Conservation (phyloP, 2,329 filamentous ascomycete species). For the Talaromyces sp. region DNA sequence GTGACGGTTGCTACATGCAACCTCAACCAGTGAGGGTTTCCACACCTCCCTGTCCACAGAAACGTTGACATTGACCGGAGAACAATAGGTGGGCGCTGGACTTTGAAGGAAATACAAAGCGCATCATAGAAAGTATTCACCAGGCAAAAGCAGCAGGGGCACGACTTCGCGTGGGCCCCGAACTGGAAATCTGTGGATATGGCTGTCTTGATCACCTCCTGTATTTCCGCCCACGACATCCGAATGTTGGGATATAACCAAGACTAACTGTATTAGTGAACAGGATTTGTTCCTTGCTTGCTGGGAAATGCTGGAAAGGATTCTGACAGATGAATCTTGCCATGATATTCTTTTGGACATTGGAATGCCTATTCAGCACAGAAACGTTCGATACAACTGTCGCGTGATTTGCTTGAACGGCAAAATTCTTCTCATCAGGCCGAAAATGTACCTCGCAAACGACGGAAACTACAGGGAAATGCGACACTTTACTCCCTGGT, state of each 20-base stretch:
- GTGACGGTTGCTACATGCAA: conserved; percentile 13
- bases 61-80: background rate
- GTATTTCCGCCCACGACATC: conserved; percentile 26
- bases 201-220: conserved; percentile 60
- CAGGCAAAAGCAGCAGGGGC: conserved; percentile 54
- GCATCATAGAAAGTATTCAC: conserved; percentile 59
- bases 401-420: conserved; percentile 58
- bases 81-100: conserved; percentile 40
- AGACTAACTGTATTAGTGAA: background rate
- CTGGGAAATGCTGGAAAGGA: conserved; percentile 55
- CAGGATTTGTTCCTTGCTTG: conserved; percentile 44
- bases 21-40: conserved; percentile 17
- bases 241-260: conserved; percentile 4
- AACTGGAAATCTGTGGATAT: conserved; percentile 43
- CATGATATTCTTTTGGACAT: conserved; percentile 42
- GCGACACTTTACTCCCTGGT: conserved; percentile 55
- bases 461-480: conserved; percentile 54
- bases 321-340: conserved; percentile 52
- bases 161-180: conserved; percentile 50
- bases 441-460: conserved; percentile 63
- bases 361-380: conserved; percentile 35
- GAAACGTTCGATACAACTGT: conserved; percentile 44
- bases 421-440: conserved; percentile 60
- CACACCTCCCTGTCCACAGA: background rate
- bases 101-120: conserved; percentile 54